Conservation (phyloP, 306 rosid genomes). For the Dryas drummondii region DNA sequence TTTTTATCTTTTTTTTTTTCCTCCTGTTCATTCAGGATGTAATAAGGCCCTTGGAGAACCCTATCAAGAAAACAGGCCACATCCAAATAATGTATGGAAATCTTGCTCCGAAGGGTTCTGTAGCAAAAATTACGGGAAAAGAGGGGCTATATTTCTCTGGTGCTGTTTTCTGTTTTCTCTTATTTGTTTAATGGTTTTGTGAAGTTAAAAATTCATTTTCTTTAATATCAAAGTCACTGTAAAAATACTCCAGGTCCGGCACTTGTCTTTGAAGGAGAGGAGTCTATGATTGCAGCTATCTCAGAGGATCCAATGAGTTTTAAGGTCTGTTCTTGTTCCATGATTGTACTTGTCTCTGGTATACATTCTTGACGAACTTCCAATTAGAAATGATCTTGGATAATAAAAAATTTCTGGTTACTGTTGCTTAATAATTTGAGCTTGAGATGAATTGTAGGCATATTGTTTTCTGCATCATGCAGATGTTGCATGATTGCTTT, state of each 20-base stretch:
- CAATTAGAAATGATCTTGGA: background rate
- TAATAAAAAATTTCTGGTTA: background rate
- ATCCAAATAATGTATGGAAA: conserved; percentile 88
- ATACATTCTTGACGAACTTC: background rate
- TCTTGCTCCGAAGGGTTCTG: conserved; percentile 89
- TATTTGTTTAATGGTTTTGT: conserved; percentile 15
- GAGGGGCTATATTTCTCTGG: conserved; percentile 97
- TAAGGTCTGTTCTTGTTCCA: conserved; percentile 52
- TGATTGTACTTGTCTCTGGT: background rate
- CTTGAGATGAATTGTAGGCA: background rate
- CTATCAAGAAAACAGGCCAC: conserved; percentile 93
- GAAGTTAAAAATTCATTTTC: background rate
- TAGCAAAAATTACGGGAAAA: conserved; percentile 96
- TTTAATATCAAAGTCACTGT: too few species aligned
- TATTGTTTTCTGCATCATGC: background rate
- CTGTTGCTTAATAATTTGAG: background rate
- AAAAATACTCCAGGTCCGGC: conserved; percentile 71
- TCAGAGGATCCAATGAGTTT: conserved; percentile 71
- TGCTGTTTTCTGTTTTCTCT: conserved; percentile 28
- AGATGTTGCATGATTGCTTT: background rate
- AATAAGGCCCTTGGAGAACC: conserved; percentile 82
- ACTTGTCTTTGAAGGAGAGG: conserved; percentile 94
- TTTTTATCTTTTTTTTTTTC: background rate
- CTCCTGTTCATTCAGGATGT: conserved; percentile 55
- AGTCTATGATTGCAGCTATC: conserved; percentile 87